Base-by-base conservation (phyloP, 257 asterid genomes). In the Solanum megistacrolobum region DNA sequence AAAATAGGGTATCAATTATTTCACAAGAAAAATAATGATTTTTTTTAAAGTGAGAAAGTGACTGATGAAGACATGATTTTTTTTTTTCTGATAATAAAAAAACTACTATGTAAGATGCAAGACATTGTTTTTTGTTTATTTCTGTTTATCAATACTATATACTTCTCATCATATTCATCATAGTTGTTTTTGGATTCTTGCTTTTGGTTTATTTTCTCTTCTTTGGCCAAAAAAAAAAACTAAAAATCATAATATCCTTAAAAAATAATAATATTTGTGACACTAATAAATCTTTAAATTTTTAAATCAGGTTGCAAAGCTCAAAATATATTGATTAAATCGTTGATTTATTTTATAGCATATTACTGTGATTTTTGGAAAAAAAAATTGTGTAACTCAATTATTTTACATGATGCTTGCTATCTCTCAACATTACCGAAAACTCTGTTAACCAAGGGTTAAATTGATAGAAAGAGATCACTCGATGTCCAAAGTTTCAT, bases 41-140 rank as follows among this genome's bases (percentile, higher is more conserved):
- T 5, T 39, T 86, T 52, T 52, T 16, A 79, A 91, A 36, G 81
- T 41, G 48, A 39, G 90, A 92, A 72, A 25, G 89, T 86, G 93
- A 92, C n/a, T 73, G 93, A 93, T 87, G 86, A 92, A 36, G 93
- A 92, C 94, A 88, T 84, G 89, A 93, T n/a, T 90, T 90, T 58
- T 90, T 84, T 75, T 25, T 65, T 88, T 88, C 88, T 60, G 3
- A 25, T 8, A 65, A 85, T 14, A 27, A 84, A 75, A 38, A 85
- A 66, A 10, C 46, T 39, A 85, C 46, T 89, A 65, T 35, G 81
- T 87, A 84, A 86, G 85, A 92, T 89, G 88, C 85, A 92, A 90
- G 88, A 20, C 78, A 48, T 36, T 46, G 16, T 62, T 83, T 35
- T 88, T 85, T 87, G 48, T 55, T 9, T 66, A 27, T 83, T 87